Evolutionary conservation across 176 grass and related monocot genomes (phyloP).

Genomic region (Musa schizocarpa): DNA sequence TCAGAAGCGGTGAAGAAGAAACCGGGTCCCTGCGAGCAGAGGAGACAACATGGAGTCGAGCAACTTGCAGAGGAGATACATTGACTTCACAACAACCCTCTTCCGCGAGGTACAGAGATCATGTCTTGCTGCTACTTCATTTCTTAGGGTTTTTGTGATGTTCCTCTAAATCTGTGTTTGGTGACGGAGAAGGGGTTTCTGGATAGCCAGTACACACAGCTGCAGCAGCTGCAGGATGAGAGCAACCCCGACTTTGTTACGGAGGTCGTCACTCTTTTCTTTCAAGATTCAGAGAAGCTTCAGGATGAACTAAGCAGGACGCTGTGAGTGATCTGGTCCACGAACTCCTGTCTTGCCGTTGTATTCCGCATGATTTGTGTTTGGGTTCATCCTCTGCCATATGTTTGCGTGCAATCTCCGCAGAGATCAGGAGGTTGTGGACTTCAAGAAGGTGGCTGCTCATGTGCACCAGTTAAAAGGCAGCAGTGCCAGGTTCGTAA

Average conservation of each 20-base stretch:
- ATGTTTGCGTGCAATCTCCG: constrained; percentile 2
- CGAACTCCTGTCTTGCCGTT: neutral
- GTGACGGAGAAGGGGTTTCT: constrained; percentile 26
- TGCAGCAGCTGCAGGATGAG: constrained; percentile 45
- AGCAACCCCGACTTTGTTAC: constrained; percentile 36
- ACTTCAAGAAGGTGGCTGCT: constrained; percentile 42
- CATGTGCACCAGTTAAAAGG: constrained; percentile 47
- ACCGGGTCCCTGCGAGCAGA: neutral
- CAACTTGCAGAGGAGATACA: constrained; percentile 26
- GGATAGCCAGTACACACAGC: constrained; percentile 29
- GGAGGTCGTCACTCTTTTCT: constrained; percentile 36
- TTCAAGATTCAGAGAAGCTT: constrained; percentile 32
- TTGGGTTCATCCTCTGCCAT: neutral
- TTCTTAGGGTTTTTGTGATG: neutral
- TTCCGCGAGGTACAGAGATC: constrained; percentile 24
- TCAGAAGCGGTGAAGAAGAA: neutral
- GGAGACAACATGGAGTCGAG: constrained; percentile 25
- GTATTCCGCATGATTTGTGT: neutral
- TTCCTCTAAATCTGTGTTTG: neutral
- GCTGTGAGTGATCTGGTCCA: constrained; percentile 25
- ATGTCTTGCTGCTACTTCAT: neutral
- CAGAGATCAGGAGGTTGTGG: constrained; percentile 33
- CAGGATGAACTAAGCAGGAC: constrained; percentile 30
- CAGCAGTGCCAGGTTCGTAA: constrained; percentile 37
- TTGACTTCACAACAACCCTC: constrained; percentile 28